phyloP scores from a whole-genome alignment of 257 asterid species.

The Salvia miltiorrhiza region DNA sequence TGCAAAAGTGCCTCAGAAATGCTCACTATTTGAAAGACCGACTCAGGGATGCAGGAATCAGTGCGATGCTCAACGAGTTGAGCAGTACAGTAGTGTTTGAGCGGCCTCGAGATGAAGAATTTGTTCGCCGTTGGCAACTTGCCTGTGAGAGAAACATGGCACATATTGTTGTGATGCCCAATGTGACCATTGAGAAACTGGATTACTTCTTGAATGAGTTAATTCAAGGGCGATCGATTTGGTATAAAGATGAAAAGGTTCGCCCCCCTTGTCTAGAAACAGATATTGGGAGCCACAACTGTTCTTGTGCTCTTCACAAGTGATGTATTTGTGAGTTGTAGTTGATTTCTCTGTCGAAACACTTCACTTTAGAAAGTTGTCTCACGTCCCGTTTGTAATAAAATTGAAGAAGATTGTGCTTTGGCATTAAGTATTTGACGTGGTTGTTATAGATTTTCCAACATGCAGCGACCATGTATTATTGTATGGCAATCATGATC shows the following conservation, averaged over 20 bases:
- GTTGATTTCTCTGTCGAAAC: constrained; percentile 6
- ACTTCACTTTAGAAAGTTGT: constrained; percentile 5
- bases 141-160: constrained; percentile 96
- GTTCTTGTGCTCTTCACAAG: constrained; percentile 49
- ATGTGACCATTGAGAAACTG: constrained; percentile 71
- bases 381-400: constrained; percentile 5
- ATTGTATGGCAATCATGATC: background rate
- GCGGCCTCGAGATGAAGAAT: constrained; percentile 81
- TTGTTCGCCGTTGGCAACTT: constrained; percentile 93
- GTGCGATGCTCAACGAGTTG: constrained; percentile 91
- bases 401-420: background rate
- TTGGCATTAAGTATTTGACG: constrained; percentile 5
- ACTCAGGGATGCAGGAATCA: constrained; percentile 64
- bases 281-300: constrained; percentile 66
- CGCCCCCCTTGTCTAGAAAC: constrained; percentile 79
- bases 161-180: constrained; percentile 88
- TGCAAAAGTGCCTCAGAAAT: constrained; percentile 84
- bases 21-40: constrained; percentile 90
- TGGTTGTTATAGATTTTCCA: background rate
- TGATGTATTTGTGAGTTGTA: constrained; percentile 21
- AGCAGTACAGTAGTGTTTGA: constrained; percentile 97
- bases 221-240: constrained; percentile 48
- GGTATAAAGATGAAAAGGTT: constrained; percentile 58
- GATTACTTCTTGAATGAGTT: constrained; percentile 64
- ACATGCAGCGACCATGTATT: background rate